Evolutionary conservation across 805 yeast species (phyloP).

Genomic region (Pichia californica): DNA sequence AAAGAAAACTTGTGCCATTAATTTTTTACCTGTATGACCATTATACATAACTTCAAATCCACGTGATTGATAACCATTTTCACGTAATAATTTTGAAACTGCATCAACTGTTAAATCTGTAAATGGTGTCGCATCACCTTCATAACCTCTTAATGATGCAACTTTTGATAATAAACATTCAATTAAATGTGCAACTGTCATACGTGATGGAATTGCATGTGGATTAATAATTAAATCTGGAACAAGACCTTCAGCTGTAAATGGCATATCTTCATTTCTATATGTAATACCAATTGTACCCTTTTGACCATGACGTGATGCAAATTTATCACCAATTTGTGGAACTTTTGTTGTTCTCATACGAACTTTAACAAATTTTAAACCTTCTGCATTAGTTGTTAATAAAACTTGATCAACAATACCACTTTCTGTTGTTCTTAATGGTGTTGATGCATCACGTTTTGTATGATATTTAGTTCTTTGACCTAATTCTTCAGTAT

Average conservation of each 20-base stretch:
- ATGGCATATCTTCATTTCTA: constrained; percentile 98
- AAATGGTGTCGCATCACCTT: constrained; percentile 99
- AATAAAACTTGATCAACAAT: constrained; percentile 95
- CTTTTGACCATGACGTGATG: constrained; percentile 99
- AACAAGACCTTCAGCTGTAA: constrained; percentile 89
- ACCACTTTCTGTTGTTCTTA: constrained; percentile 95
- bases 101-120: constrained; percentile 98
- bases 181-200: constrained; percentile 99
- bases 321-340: constrained; percentile 98
- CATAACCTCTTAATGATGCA: constrained; percentile 88
- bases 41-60: constrained; percentile 98
- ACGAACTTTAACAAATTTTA: constrained; percentile 94
- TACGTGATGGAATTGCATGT: constrained; percentile 99
- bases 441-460: constrained; percentile 97
- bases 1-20: constrained; percentile 97
- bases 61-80: constrained; percentile 95
- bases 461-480: constrained; percentile 97
- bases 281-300: constrained; percentile 99
- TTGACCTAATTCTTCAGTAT: constrained; percentile 97
- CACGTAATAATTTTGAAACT: constrained; percentile 83
- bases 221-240: constrained; percentile 98
- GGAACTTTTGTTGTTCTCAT: constrained; percentile 99
- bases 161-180: constrained; percentile 96
- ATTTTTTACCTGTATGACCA: constrained; percentile 97
- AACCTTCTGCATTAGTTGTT: constrained; percentile 97